Percentiles rank a stretch among this genome's conserved stretches.
phyloP scores from a whole-genome alignment of 495 filamentous ascomycete species.

The Aspergillus haitiensis region DNA sequence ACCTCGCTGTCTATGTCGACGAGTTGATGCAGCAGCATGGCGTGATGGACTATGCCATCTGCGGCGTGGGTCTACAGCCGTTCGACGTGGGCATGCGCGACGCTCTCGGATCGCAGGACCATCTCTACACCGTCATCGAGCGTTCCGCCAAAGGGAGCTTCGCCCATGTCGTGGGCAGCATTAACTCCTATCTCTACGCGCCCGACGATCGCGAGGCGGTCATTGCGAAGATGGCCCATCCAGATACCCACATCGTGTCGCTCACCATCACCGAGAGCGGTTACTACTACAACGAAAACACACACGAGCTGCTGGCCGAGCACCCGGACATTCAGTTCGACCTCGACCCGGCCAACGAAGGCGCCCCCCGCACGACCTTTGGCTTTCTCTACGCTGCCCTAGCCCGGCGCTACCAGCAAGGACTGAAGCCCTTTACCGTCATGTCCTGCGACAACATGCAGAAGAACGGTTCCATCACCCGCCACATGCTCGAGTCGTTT shows the following conservation, averaged over 20 bases:
- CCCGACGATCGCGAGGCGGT: slow-evolving; percentile 49
- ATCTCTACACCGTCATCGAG: slow-evolving; percentile 51
- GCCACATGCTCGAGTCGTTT: slow-evolving; percentile 51
- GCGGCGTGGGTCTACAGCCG: slow-evolving; percentile 48
- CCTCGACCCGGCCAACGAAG: slow-evolving; percentile 42
- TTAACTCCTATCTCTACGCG: slow-evolving; percentile 51
- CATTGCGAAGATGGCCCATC: slow-evolving; percentile 51
- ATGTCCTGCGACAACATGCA: slow-evolving; percentile 56
- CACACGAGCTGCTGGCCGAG: slow-evolving; percentile 47
- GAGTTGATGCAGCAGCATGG: slow-evolving; percentile 48
- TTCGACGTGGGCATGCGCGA: slow-evolving; percentile 50
- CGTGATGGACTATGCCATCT: slow-evolving; percentile 45
- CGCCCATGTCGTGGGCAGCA: slow-evolving; percentile 48
- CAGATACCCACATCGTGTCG: slow-evolving; percentile 51
- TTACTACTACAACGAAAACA: slow-evolving; percentile 55
- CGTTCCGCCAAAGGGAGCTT: slow-evolving; percentile 47
- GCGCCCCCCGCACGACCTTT: slow-evolving; percentile 44
- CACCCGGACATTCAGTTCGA: slow-evolving; percentile 50
- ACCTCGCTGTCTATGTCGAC: slow-evolving; percentile 50
- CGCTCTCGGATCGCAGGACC: slow-evolving; percentile 43
- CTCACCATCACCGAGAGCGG: slow-evolving; percentile 54
- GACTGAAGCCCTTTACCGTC: slow-evolving; percentile 50
- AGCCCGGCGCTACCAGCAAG: slow-evolving; percentile 39
- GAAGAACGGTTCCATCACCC: slow-evolving; percentile 52
- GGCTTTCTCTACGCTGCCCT: slow-evolving; percentile 51